Percentiles rank a stretch among this genome's conserved stretches.
Conservation (phyloP, 2,329 filamentous ascomycete species). For the Elsinoe ampelina region DNA sequence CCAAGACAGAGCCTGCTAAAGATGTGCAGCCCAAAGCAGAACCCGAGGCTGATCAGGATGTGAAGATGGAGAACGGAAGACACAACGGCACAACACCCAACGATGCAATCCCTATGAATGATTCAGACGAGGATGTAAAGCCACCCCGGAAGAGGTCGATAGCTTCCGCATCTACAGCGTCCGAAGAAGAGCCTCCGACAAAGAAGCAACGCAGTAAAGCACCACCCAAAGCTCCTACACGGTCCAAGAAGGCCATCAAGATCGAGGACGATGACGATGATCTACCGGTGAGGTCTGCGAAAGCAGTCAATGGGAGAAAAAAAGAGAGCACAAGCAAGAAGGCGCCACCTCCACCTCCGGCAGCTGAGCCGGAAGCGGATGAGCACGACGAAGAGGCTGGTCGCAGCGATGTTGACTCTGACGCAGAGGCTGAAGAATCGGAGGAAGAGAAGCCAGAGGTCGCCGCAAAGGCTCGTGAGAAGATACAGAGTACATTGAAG, state of each 20-base stretch:
- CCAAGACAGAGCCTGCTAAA: conserved; percentile 8
- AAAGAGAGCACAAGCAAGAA: conserved; percentile 22
- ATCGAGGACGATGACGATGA: conserved; percentile 16
- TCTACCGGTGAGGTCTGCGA: conserved; percentile 1
- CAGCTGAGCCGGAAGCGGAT: conserved; percentile 37
- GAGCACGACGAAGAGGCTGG: neutral
- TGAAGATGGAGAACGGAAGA: conserved; percentile 24
- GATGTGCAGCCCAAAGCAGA: conserved; percentile 21
- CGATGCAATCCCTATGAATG: conserved; percentile 17
- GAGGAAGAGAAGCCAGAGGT: conserved; percentile 61
- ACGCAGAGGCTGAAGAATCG: conserved; percentile 36
- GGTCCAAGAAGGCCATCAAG: conserved; percentile 24
- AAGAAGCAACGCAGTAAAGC: conserved; percentile 28
- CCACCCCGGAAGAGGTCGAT: conserved; percentile 6
- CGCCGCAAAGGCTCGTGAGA: conserved; percentile 66
- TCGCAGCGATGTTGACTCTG: conserved; percentile 21
- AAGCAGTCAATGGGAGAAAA: conserved; percentile 19
- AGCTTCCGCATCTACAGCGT: conserved; percentile 2
- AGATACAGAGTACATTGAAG: conserved; percentile 68
- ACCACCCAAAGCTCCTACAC: conserved; percentile 13
- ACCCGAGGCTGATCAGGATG: conserved; percentile 20
- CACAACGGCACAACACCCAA: conserved; percentile 16
- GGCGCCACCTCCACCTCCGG: conserved; percentile 20
- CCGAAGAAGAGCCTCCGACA: conserved; percentile 26
- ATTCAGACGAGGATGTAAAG: conserved; percentile 13